Evolutionary conservation across 2,329 filamentous ascomycete genomes (phyloP).

Genomic region (Chrysosporium keratinophilum): DNA sequence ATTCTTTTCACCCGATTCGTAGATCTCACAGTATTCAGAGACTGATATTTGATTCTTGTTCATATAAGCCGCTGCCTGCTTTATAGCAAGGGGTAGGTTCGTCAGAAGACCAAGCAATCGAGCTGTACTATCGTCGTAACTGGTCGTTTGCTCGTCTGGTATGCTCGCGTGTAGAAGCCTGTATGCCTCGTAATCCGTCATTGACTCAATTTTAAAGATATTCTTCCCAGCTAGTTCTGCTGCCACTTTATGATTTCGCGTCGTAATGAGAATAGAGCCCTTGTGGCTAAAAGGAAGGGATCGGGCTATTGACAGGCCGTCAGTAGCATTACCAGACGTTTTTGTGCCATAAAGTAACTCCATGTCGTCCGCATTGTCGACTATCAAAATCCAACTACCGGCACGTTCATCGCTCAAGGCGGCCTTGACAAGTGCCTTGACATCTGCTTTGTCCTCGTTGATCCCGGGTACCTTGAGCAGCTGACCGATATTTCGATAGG

Average conservation of each 20-base stretch:
- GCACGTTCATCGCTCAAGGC: neutral
- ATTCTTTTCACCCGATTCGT: too few relatives aligned
- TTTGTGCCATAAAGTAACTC: neutral
- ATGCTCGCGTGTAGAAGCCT: too few relatives aligned
- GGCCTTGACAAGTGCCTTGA: neutral
- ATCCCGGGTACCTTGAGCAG: neutral
- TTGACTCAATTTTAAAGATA: neutral
- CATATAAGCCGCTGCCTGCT: neutral
- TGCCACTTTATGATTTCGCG: neutral
- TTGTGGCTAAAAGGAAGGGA: neutral
- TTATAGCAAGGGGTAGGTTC: neutral
- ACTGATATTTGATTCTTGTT: neutral
- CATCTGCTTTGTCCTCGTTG: neutral
- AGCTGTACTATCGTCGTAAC: neutral
- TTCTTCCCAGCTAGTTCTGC: neutral
- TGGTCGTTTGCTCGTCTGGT: too few relatives aligned
- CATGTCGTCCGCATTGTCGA: conserved; percentile 2
- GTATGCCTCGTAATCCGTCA: too few relatives aligned
- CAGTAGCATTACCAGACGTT: neutral
- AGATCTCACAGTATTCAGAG: neutral
- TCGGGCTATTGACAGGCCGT: neutral
- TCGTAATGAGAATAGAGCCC: neutral
- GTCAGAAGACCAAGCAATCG: neutral
- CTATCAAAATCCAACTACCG: neutral
- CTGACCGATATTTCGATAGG: neutral